phyloP scores from a whole-genome alignment of 75 land plant species.

The Pseudotsuga menziesii region DNA sequence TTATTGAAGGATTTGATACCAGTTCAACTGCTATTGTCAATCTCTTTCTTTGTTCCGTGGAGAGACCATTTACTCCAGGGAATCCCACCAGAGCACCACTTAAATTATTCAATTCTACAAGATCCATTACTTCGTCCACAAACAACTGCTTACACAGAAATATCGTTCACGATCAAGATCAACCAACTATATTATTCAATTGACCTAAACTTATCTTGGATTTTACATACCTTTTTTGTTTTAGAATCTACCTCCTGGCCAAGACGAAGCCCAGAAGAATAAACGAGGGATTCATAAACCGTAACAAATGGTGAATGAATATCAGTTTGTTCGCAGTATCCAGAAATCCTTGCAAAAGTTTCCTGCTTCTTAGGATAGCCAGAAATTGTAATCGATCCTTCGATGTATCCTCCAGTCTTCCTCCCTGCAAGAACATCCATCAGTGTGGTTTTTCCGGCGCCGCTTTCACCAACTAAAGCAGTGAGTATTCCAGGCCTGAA shows the following conservation, averaged over 20 bases:
- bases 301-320: slow-evolving; percentile 19
- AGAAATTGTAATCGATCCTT: slow-evolving; percentile 19
- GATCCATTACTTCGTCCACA: slow-evolving; percentile 20
- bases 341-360: slow-evolving; percentile 23
- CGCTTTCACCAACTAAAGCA: slow-evolving; percentile 21
- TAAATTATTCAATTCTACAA: slow-evolving; percentile 16
- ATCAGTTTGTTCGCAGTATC: slow-evolving; percentile 23
- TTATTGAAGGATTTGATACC: slow-evolving; percentile 21
- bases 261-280: slow-evolving; percentile 24
- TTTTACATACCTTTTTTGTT: slow-evolving; percentile 9
- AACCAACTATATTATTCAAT: background rate
- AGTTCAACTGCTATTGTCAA: slow-evolving; percentile 18
- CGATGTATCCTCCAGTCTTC: slow-evolving; percentile 21
- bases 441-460: slow-evolving; percentile 19
- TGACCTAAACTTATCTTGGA: background rate
- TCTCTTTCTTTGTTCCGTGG: slow-evolving; percentile 23
- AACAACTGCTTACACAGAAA: slow-evolving; percentile 9
- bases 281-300: slow-evolving; percentile 20
- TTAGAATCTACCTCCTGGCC: slow-evolving; percentile 2
- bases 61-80: slow-evolving; percentile 15
- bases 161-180: background rate
- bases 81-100: slow-evolving; percentile 13
- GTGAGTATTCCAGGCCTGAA: slow-evolving; percentile 29
- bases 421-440: slow-evolving; percentile 28
- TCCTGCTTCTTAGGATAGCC: slow-evolving; percentile 22